Conservation (phyloP, 2,329 filamentous ascomycete species). For the Colletotrichum tanaceti region DNA sequence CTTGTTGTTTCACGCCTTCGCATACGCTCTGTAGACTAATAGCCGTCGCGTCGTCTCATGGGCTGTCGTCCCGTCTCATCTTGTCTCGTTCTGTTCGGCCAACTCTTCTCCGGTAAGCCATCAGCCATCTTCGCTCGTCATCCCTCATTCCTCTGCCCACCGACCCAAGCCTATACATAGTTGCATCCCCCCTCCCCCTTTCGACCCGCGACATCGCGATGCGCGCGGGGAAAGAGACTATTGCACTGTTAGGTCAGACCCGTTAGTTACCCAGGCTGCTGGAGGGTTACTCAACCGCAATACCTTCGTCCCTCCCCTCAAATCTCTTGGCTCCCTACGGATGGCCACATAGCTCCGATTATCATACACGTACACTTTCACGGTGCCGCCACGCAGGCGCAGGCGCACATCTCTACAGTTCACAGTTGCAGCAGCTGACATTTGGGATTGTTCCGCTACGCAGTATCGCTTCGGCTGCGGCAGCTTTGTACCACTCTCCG, state of each 20-base stretch:
- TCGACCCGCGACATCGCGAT: constrained; percentile 20
- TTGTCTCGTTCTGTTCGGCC: constrained; percentile 13
- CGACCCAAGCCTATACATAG: constrained; percentile 28
- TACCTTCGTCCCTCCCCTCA: constrained; percentile 29
- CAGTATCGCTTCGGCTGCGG: constrained; percentile 32
- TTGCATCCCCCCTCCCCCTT: constrained; percentile 10
- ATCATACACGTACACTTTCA: constrained; percentile 13
- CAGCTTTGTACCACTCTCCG: constrained; percentile 25
- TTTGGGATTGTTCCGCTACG: constrained; percentile 16
- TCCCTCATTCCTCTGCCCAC: constrained; percentile 32
- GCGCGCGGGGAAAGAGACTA: constrained; percentile 17
- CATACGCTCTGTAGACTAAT: constrained; percentile 39
- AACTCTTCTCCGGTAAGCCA: constrained; percentile 33
- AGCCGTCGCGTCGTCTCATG: constrained; percentile 16
- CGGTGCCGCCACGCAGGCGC: constrained; percentile 1
- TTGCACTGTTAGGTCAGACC: constrained; percentile 11
- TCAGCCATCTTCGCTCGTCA: constrained; percentile 32
- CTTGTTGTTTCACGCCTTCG: constrained; percentile 28
- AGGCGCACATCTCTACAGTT: constrained; percentile 6
- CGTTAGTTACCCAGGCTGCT: constrained; percentile 32
- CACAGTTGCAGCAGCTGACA: constrained; percentile 25
- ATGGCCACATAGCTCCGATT: constrained; percentile 30
- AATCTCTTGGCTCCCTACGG: constrained; percentile 22
- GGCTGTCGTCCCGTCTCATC: constrained; percentile 16
- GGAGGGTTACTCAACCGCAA: constrained; percentile 27